Base-by-base conservation (phyloP, 495 filamentous ascomycete species). In the Niebla homalea region DNA sequence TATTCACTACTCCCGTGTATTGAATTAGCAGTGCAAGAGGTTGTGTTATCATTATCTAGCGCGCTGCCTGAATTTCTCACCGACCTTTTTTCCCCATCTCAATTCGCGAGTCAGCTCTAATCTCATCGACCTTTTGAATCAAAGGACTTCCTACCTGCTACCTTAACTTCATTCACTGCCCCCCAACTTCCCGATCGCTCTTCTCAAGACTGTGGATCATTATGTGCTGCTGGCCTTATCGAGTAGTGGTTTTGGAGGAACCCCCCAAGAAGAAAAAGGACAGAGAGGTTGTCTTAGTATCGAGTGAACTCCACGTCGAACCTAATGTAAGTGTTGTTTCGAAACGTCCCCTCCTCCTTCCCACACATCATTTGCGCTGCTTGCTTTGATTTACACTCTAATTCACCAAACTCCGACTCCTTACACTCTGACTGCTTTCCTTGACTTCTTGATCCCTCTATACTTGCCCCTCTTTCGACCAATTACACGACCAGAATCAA, bases 151-250 rank as follows among this genome's bases (percentile, higher is more conserved):
- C n/a, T 14, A 2, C 45, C 29, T 32, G 10, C 29, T 32, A 32
- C 29, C 29, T 12, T 12, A 12, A 11, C 7, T 32, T 0, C 29
- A 0, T 32, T 32, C 8, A 7, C n/a, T n/a, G 10, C 7, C 8
- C 14, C 29, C 7, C 2, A 8, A 12, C 0, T 32, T 12, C 14
- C 8, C 2, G 14, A 32, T 32, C 7, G 29, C 7, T 11, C 29
- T 32, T 12, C 29, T 32, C 29, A 32, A 32, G 8, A 32, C 26
- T 10, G 10, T 12, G 29, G 44, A 25, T 14, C 14, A 52, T 16
- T 18, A 60, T 60, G 55, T 66, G 60, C 48, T 67, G 62, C 53
- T 69, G 62, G 58, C 57, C 56, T 3, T 64, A 64, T 40, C 50
- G 47, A 36, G 63, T 67, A 29, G 56, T 65, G 10, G 55, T 47